Evolutionary conservation across 805 yeast genomes (phyloP), one percentile per base, ranked within the genome.

Genomic region (Jamesozyma gamospora): DNA sequence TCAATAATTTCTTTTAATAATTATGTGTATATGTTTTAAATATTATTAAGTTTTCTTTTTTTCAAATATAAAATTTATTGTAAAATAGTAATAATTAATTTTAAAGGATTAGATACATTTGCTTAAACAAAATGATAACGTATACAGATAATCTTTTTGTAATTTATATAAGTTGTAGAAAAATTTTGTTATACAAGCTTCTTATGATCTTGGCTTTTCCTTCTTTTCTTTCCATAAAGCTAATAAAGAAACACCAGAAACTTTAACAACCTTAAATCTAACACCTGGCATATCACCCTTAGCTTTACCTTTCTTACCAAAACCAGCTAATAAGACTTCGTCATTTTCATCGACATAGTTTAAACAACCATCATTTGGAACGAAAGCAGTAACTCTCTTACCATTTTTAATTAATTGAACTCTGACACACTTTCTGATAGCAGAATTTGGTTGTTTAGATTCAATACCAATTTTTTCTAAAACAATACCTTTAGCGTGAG

Each of bases 201-300:
- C 52, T 77, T 84, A 88, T 67, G 96, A 88, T 80, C 98, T 87
- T 79, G 97, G 97, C 88, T 92, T 92, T 82, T 94, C 99, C 87
- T 92, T 92, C 96, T 92, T 92, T 81, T 94, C 98, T 81, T 90
- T 92, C 96, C 96, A 92, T 74, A 92, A 82, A 71, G 99, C 98
- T 70, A 88, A 80, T 73, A 92, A 81, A 63, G 98, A 92, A 66
- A 94, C 98, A 84, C 98, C 98, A 63, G 98, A 85, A 63, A 92
- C 99, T 81, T 92, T 92, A 71, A 92, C 99, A 71, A 92, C 99
- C 85, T 92, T 92, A 87, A 92, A 92, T 84, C 99, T 92, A 70
- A 92, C 99, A 86, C 99, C 99, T 73, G 98, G 98, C 69, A 92
- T 90, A 88, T 92, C 99, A 81, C 99, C 98, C 94, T 92, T 92